These are phyloP conservation scores for Lactifluus echinatus DNA, from an alignment of 768 basidiomycete species.

Conservation along the genomic window DNA sequence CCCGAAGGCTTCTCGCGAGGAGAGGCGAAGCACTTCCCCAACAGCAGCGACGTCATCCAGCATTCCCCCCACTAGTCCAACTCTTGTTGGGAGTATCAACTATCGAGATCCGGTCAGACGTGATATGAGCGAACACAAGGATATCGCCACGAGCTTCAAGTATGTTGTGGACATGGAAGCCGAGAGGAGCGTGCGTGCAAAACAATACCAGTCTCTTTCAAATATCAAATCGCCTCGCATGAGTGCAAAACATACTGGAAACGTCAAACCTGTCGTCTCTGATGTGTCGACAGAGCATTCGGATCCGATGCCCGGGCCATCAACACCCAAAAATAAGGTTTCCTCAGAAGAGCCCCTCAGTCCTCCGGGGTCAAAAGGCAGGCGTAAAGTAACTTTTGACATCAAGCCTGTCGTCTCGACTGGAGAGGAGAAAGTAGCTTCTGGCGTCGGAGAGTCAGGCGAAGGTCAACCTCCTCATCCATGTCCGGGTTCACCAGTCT, in stretches of 20 bases:
- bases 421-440: conserved; percentile 26
- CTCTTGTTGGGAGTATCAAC: conserved; percentile 8
- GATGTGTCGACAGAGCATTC: not conserved
- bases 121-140: conserved; percentile 39
- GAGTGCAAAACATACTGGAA: conserved; percentile 16
- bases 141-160: conserved; percentile 40
- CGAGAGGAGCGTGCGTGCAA: conserved; percentile 22
- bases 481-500: conserved; percentile 2
- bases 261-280: not conserved
- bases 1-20: conserved; percentile 31
- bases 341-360: conserved; percentile 8
- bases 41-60: conserved; percentile 6
- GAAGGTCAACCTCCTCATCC: conserved; percentile 28
- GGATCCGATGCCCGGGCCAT: conserved; percentile 1
- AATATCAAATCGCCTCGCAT: conserved; percentile 2
- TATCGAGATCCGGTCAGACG: conserved; percentile 34
- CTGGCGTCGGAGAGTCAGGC: conserved; percentile 21
- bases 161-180: conserved; percentile 39
- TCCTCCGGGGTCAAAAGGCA: conserved; percentile 35
- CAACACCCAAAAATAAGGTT: conserved; percentile 6
- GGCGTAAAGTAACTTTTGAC: conserved; percentile 68
- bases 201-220: conserved; percentile 9
- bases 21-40: conserved; percentile 15
- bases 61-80: conserved; percentile 5
- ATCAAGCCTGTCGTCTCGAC: conserved; percentile 45